These are phyloP conservation scores for Penstemon barbatus DNA, from an alignment of 257 asterid genomes.

Conservation along the genomic window DNA sequence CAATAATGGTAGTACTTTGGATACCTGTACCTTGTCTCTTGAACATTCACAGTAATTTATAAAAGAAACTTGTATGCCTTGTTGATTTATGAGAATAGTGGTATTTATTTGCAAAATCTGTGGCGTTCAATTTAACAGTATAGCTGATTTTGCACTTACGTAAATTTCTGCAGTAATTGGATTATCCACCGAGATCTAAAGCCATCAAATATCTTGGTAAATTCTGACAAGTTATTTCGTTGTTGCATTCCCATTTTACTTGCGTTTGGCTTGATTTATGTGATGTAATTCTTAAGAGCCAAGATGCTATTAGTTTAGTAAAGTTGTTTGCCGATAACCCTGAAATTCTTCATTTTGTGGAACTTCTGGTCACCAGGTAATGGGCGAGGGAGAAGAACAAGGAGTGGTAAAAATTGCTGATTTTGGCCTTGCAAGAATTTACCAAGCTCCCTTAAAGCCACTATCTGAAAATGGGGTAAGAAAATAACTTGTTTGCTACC, in stretches of 20 bases:
- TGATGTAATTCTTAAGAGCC: conserved; percentile 1
- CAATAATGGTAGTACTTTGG: neutral
- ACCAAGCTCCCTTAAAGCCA: conserved; percentile 90
- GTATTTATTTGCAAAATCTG: conserved; percentile 16
- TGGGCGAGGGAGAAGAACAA: conserved; percentile 99
- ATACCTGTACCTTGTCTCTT: neutral
- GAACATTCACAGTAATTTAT: neutral
- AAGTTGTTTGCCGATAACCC: neutral
- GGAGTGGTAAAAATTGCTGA: conserved; percentile 97
- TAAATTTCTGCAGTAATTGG: conserved; percentile 80
- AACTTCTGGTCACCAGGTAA: conserved; percentile 56
- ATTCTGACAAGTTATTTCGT: conserved; percentile 16
- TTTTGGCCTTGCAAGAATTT: conserved; percentile 97
- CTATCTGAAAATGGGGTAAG: conserved; percentile 91
- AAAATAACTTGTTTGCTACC: conserved; percentile 13
- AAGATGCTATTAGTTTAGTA: conserved; percentile 12
- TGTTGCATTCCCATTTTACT: conserved; percentile 10
- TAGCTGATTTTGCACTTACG: conserved; percentile 15
- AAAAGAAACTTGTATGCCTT: neutral
- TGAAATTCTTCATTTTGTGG: conserved; percentile 21
- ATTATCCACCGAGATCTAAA: conserved; percentile 94
- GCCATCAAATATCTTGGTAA: conserved; percentile 96
- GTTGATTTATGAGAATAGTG: conserved; percentile 13
- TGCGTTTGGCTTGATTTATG: neutral
- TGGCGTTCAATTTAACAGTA: neutral